Conservation (phyloP, 192 early-diverging fungal genomes). For the Entomortierella beljakovae region DNA sequence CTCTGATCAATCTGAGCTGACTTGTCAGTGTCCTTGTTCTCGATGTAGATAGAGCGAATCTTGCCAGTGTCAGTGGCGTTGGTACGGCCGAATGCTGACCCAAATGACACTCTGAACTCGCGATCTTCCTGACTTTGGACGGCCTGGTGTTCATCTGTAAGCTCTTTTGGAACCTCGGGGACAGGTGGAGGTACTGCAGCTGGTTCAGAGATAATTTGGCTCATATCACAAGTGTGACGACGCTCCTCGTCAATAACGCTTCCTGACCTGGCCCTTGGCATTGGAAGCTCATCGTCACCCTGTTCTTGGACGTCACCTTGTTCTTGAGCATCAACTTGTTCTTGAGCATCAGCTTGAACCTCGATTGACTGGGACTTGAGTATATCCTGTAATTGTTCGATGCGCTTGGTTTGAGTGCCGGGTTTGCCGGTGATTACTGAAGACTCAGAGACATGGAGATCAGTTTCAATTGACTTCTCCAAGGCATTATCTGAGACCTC, state of each 20-base stretch:
- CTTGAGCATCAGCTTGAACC: background rate
- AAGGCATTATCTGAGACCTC: background rate
- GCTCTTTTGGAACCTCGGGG: slow-evolving; percentile 9
- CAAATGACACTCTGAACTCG: slow-evolving; percentile 29
- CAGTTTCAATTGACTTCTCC: background rate
- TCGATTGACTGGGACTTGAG: background rate
- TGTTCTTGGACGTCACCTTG: background rate
- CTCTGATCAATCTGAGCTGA: background rate
- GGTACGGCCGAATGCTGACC: slow-evolving; percentile 39
- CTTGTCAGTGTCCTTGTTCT: background rate
- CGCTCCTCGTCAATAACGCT: slow-evolving; percentile 27
- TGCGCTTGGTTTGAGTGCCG: slow-evolving; percentile 36
- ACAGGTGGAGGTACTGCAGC: slow-evolving; percentile 13
- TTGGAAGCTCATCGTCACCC: background rate
- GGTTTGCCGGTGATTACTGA: slow-evolving; percentile 23
- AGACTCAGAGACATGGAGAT: background rate
- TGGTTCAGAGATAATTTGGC: slow-evolving; percentile 11
- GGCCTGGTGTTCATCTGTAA: background rate
- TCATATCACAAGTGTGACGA: slow-evolving; percentile 48
- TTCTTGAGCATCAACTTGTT: background rate
- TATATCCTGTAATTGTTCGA: background rate
- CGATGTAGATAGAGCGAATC: slow-evolving; percentile 26
- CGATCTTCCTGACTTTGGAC: slow-evolving; percentile 6
- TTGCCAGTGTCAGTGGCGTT: slow-evolving; percentile 31
- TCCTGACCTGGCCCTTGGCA: slow-evolving; percentile 1